Conservation (phyloP, 1,284 basidiomycete genomes). For the Hemileia vastatrix region DNA sequence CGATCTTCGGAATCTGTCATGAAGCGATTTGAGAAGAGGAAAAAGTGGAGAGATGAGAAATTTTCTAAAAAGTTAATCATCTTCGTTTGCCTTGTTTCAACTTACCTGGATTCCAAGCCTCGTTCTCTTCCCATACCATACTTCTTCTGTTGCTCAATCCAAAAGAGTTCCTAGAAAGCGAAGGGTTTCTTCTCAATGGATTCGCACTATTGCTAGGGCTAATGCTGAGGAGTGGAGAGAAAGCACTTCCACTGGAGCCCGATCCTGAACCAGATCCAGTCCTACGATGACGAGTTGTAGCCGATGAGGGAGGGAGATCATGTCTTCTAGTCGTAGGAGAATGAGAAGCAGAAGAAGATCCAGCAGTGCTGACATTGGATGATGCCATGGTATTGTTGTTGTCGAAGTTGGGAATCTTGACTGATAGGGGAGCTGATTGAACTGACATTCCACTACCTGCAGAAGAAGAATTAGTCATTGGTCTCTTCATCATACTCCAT, state of each 20-base stretch:
- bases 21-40: background rate
- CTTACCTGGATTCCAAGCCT: background rate
- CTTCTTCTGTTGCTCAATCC: background rate
- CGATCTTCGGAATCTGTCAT: background rate
- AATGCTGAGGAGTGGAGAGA: slow-evolving; percentile 26
- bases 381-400: slow-evolving; percentile 19
- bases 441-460: background rate
- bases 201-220: background rate
- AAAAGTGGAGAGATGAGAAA: background rate
- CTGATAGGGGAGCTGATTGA: slow-evolving; percentile 23
- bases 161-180: background rate
- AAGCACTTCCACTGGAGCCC: slow-evolving; percentile 25
- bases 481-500: background rate
- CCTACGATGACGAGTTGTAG: background rate
- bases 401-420: slow-evolving; percentile 26
- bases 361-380: slow-evolving; percentile 24
- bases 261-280: background rate
- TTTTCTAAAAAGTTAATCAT: background rate
- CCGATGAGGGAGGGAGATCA: background rate
- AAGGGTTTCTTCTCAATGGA: background rate
- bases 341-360: slow-evolving; percentile 23
- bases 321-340: background rate
- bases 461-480: background rate
- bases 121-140: background rate
- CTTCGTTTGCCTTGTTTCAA: background rate